These are phyloP conservation scores for Talaromyces marneffei DNA, from an alignment of 2,329 filamentous ascomycete genomes.

Conservation along the genomic window DNA sequence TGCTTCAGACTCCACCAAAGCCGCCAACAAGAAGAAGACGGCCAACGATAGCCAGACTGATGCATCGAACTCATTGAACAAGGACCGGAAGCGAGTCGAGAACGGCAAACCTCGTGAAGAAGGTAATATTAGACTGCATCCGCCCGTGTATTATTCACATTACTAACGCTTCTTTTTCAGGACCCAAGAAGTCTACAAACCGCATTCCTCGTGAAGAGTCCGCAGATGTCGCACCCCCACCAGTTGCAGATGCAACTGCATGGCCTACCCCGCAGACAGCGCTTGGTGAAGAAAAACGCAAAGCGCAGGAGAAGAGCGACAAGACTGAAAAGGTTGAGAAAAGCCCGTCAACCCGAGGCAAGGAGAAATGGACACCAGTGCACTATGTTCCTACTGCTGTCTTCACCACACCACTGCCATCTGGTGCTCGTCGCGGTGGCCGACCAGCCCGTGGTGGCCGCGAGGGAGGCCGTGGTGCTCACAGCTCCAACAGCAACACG, in stretches of 20 bases:
- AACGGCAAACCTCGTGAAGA: slow-evolving; percentile 40
- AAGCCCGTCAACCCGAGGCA: slow-evolving; percentile 52
- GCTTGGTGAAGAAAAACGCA: slow-evolving; percentile 70
- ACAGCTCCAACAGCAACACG: slow-evolving; percentile 27
- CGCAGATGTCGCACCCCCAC: slow-evolving; percentile 45
- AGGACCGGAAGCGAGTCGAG: slow-evolving; percentile 33
- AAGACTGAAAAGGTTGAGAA: slow-evolving; percentile 59
- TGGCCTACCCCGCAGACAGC: slow-evolving; percentile 90
- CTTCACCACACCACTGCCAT: slow-evolving; percentile 72
- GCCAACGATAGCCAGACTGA: slow-evolving; percentile 21
- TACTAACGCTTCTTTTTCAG: slow-evolving; percentile 10
- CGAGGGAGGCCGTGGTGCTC: slow-evolving; percentile 42
- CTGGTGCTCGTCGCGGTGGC: slow-evolving; percentile 49
- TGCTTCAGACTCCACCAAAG: slow-evolving; percentile 37
- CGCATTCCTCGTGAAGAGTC: slow-evolving; percentile 17
- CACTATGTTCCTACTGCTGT: slow-evolving; percentile 77
- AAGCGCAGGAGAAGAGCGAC: slow-evolving; percentile 57
- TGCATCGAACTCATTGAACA: slow-evolving; percentile 19
- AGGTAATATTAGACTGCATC: slow-evolving; percentile 17
- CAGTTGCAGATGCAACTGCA: slow-evolving; percentile 67
- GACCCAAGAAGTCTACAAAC: slow-evolving; percentile 18
- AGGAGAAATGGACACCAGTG: slow-evolving; percentile 80
- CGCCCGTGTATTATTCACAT: not conserved
- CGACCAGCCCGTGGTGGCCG: slow-evolving; percentile 52
- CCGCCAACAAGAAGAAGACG: slow-evolving; percentile 36